phyloP scores from a whole-genome alignment of 2,329 filamentous ascomycete species.

The Arthrocladium fulminans region DNA sequence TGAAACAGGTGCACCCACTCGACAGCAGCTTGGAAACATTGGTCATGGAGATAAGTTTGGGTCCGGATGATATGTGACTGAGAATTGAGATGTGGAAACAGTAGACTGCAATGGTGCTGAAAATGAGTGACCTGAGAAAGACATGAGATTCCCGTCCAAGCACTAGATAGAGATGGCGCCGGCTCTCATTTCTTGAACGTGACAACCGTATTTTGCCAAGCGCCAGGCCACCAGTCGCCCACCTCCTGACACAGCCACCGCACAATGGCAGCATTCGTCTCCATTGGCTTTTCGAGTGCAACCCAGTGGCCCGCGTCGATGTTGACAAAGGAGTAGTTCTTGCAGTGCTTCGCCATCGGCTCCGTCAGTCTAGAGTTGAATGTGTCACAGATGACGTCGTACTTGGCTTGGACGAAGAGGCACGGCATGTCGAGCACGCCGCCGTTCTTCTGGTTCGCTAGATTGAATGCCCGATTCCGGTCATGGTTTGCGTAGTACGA shows the following conservation, averaged over 20 bases:
- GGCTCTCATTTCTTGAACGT: not conserved
- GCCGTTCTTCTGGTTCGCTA: slow-evolving; percentile 31
- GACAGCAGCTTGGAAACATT: no score
- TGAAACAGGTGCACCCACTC: no score
- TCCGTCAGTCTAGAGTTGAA: slow-evolving; percentile 9
- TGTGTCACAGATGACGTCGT: slow-evolving; percentile 10
- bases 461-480: slow-evolving; percentile 35
- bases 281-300: not conserved
- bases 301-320: slow-evolving; percentile 9
- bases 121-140: no score
- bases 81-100: no score
- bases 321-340: slow-evolving; percentile 10
- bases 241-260: not conserved
- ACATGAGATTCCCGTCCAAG: no score
- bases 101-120: no score
- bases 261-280: not conserved
- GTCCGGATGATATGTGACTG: no score
- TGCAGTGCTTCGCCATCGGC: slow-evolving; percentile 14
- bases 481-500: slow-evolving; percentile 39
- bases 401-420: slow-evolving; percentile 13
- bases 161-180: no score
- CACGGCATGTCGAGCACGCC: slow-evolving; percentile 14
- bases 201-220: not conserved
- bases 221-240: not conserved
- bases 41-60: no score